Conservation (phyloP, 352 stramenopile genomes). For the Lagenidium sp. region DNA sequence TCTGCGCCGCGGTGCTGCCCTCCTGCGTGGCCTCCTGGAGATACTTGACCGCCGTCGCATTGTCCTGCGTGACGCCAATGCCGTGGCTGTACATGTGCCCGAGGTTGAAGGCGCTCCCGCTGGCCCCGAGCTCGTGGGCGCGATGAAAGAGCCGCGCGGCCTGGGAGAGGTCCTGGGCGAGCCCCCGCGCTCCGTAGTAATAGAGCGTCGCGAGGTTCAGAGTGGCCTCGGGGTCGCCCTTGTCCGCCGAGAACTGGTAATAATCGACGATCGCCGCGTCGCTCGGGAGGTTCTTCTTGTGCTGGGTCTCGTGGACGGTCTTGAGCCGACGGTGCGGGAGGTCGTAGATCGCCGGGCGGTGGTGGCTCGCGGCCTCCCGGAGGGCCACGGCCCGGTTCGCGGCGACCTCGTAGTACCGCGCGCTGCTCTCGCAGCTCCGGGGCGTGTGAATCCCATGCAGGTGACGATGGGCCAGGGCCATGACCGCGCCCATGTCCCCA, state of each 20-base stretch:
- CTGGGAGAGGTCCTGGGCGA: conserved; percentile 59
- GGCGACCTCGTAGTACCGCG: conserved; percentile 86
- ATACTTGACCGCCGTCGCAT: conserved; percentile 59
- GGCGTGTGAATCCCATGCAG: conserved; percentile 60
- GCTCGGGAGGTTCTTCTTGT: conserved; percentile 73
- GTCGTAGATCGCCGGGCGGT: conserved; percentile 58
- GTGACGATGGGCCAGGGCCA: conserved; percentile 79
- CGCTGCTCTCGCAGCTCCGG: conserved; percentile 73
- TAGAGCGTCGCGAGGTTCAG: conserved; percentile 83
- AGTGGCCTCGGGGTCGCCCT: conserved; percentile 76
- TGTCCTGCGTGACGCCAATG: conserved; percentile 63
- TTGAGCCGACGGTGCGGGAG: conserved; percentile 66
- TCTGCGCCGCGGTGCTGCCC: conserved; percentile 66
- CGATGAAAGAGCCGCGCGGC: conserved; percentile 58
- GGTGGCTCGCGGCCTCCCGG: conserved; percentile 45
- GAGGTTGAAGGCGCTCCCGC: conserved; percentile 54
- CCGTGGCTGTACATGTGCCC: conserved; percentile 78
- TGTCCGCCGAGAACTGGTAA: conserved; percentile 85
- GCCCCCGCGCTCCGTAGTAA: conserved; percentile 65
- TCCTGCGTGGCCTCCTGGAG: conserved; percentile 70
- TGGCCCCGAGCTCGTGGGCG: conserved; percentile 70
- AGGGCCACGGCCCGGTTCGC: conserved; percentile 69
- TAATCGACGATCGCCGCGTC: conserved; percentile 84
- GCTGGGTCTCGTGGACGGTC: conserved; percentile 55
- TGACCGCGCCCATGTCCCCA: conserved; percentile 44